phyloP scores from a whole-genome alignment of 2,329 filamentous ascomycete species.

The Moelleriella libera region DNA sequence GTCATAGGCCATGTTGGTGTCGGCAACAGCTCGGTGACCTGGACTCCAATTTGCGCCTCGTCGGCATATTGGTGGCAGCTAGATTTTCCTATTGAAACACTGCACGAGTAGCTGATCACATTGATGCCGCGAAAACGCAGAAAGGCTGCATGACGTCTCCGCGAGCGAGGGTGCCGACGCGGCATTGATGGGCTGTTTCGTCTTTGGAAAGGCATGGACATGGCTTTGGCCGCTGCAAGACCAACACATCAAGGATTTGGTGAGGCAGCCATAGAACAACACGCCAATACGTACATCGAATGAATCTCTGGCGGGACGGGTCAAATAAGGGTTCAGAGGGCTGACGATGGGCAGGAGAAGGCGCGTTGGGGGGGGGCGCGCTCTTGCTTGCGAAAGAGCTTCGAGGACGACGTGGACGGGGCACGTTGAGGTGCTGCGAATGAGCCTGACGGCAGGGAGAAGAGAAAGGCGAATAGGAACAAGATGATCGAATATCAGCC shows the following conservation, averaged over 20 bases:
- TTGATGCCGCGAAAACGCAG: too few relatives aligned
- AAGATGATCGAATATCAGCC: too few relatives aligned
- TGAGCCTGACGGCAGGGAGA: too few relatives aligned
- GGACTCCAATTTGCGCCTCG: not conserved
- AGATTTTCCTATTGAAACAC: not conserved
- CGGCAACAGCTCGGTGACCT: not conserved
- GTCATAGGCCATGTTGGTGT: not conserved
- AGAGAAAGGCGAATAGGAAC: too few relatives aligned
- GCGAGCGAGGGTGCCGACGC: not conserved
- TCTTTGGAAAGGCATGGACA: not conserved
- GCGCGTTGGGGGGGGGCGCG: not conserved
- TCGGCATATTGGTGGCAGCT: not conserved
- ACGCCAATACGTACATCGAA: too few relatives aligned
- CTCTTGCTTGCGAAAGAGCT: not conserved
- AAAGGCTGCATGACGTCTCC: too few relatives aligned
- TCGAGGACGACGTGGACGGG: too few relatives aligned
- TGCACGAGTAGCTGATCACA: not conserved
- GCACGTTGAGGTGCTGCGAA: too few relatives aligned
- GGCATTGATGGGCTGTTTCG: not conserved
- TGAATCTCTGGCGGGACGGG: too few relatives aligned
- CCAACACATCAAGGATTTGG: too few relatives aligned
- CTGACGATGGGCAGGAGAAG: not conserved
- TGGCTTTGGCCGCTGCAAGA: too few relatives aligned
- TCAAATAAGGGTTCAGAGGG: not conserved
- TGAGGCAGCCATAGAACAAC: too few relatives aligned